A percentile compares a stretch with the other conserved stretches of the same genome.
phyloP scores from a whole-genome alignment of 768 basidiomycete species.

The Hygrophoropsis aurantiaca region DNA sequence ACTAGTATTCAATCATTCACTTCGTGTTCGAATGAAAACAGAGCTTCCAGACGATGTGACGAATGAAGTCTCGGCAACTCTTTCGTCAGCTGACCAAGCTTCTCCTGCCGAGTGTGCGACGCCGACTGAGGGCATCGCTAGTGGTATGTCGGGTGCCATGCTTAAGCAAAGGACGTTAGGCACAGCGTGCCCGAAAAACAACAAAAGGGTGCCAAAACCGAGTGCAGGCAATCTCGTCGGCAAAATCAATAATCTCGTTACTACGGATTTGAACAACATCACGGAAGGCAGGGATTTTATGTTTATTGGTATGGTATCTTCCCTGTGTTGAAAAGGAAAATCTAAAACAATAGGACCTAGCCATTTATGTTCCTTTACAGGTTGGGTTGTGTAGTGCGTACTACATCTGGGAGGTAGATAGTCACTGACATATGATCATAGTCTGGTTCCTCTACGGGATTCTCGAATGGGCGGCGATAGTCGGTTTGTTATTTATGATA shows the following conservation, averaged over 20 bases:
- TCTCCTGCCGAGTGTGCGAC: constrained; percentile 12
- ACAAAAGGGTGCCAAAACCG: constrained; percentile 5
- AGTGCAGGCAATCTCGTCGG: constrained; percentile 57
- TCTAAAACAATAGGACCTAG: background rate
- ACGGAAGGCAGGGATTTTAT: constrained; percentile 19
- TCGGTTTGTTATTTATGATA: constrained; percentile 54
- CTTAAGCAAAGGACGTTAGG: background rate
- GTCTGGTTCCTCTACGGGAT: too few species aligned
- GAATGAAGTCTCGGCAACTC: background rate
- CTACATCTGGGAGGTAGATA: too few species aligned
- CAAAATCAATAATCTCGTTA: constrained; percentile 75
- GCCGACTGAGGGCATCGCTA: constrained; percentile 8
- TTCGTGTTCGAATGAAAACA: constrained; percentile 50
- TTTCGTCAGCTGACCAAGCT: constrained; percentile 8
- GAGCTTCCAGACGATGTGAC: constrained; percentile 14
- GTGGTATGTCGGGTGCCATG: constrained; percentile 4
- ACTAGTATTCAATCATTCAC: constrained; percentile 53
- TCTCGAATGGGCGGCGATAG: constrained; percentile 35
- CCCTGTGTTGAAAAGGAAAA: background rate
- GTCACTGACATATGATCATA: constrained; percentile 11
- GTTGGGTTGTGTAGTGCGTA: constrained; percentile 27
- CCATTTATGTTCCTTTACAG: constrained; percentile 10
- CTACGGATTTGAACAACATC: constrained; percentile 36
- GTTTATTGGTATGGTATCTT: constrained; percentile 1
- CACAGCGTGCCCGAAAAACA: background rate